Evolutionary conservation across 2,329 filamentous ascomycete species (phyloP), one percentile per base, ranked within the genome.

Genomic region (Fusarium continuum): DNA sequence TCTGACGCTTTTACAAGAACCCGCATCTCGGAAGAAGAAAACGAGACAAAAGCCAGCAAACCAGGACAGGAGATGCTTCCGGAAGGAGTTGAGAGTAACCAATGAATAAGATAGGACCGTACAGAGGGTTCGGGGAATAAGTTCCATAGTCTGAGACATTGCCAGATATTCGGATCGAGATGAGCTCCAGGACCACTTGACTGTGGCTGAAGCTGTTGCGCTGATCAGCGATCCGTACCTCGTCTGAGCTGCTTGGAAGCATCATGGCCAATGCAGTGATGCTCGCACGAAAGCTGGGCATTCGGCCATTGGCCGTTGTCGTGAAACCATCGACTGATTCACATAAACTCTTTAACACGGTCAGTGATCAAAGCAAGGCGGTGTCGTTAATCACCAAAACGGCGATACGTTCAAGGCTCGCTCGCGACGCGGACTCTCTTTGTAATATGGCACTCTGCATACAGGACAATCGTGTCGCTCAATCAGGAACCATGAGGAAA

Each of bases 401-500:
- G 66, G 64, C 31, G 66, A 48, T 13, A 70, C 64, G 31, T 32
- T 45, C 45, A 65, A 52, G 8, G 58, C 19, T 46, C 52, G 50
- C 13, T 67, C 46, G 10, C 56, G 64, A 22, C 29, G 48, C 14
- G 43, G 40, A 7, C 32, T 20, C 22, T 50, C 41, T 11, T 57
- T 63, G 52, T 71, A 79, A 55, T 78, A 80, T 8, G 55, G 61
- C 10, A 64, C 66, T 17, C 78, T 65, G 51, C 78, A 80, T 2
- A 80, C 65, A 1, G 78, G 78, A 29, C 78, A 80, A 25, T 75
- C 70, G 47, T 74, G 73, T 4, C 76, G 69, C 17, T 72, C 69
- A 23, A 72, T 71, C 28, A 78, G 52, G 45, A 78, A 78, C 78
- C 78, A 80, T 0, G 72, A 73, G 3, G 72, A 74, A 20, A 80